These are phyloP conservation scores for Agaricus sinodeliciosus DNA, from an alignment of 768 basidiomycete species.

Conservation along the genomic window DNA sequence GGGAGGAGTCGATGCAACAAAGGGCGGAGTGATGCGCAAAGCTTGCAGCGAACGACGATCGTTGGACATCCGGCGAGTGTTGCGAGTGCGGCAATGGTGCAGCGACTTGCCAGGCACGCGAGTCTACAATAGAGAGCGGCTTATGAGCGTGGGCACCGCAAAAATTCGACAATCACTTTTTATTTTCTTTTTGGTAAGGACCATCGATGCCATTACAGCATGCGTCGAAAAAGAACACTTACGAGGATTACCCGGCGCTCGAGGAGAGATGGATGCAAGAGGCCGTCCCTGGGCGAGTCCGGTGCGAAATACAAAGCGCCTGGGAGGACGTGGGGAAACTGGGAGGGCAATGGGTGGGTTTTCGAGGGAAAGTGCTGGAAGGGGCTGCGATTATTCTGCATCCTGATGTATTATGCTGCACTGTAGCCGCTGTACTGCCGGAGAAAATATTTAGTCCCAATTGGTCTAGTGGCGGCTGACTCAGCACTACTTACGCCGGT, in stretches of 20 bases:
- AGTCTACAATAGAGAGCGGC: constrained; percentile 7
- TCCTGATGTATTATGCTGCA: not conserved
- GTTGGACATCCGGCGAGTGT: constrained; percentile 28
- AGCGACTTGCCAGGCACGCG: constrained; percentile 15
- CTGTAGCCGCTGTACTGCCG: too few species aligned
- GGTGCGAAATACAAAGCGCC: not conserved
- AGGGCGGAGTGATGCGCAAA: constrained; percentile 41
- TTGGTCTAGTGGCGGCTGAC: too few species aligned
- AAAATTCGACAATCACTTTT: too few species aligned
- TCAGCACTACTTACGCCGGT: too few species aligned
- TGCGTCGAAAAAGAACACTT: constrained; percentile 15
- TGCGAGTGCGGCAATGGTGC: constrained; percentile 9
- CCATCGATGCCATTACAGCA: too few species aligned
- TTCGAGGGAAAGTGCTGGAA: not conserved
- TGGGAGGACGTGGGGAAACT: not conserved
- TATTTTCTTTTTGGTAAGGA: constrained; percentile 1
- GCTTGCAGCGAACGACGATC: constrained; percentile 50
- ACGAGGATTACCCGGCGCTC: constrained; percentile 13
- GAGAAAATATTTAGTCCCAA: too few species aligned
- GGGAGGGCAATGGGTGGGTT: not conserved
- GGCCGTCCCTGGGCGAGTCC: not conserved
- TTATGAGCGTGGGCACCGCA: not conserved
- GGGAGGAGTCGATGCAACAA: constrained; percentile 14
- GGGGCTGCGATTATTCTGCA: too few species aligned
- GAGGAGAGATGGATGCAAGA: not conserved